Evolutionary conservation across 257 asterid genomes (phyloP).

Genomic region (Leonotis leonurus): DNA sequence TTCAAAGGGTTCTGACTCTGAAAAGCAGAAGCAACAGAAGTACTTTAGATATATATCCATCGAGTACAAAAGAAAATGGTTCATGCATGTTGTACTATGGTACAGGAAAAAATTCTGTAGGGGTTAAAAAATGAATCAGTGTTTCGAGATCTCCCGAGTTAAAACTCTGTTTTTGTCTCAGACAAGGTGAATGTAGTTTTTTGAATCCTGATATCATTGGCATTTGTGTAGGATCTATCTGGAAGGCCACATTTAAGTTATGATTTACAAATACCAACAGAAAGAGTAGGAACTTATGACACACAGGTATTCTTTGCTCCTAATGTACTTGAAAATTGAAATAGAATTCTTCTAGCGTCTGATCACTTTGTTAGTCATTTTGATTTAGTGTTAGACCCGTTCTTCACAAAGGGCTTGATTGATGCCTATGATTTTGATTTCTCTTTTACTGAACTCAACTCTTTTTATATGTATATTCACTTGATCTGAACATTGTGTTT

Average conservation of each 20-base stretch:
- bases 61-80: too few species aligned
- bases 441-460: background rate
- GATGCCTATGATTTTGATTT: too few species aligned
- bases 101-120: background rate
- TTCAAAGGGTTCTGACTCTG: background rate
- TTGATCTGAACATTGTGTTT: constrained; percentile 14
- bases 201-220: background rate
- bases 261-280: constrained; percentile 75
- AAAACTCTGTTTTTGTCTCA: background rate
- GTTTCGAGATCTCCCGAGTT: background rate
- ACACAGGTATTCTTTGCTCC: constrained; percentile 52
- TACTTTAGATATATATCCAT: background rate
- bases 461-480: background rate
- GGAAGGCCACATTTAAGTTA: constrained; percentile 88
- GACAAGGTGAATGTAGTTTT: background rate
- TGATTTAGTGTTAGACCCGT: too few species aligned
- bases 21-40: background rate
- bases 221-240: constrained; percentile 66
- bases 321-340: too few species aligned
- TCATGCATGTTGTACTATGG: background rate
- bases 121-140: background rate
- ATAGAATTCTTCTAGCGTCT: too few species aligned
- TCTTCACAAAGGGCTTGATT: too few species aligned
- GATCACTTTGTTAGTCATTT: too few species aligned
- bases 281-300: constrained; percentile 92